phyloP scores from a whole-genome alignment of 805 yeast species.

The Candida taoyuanica region DNA sequence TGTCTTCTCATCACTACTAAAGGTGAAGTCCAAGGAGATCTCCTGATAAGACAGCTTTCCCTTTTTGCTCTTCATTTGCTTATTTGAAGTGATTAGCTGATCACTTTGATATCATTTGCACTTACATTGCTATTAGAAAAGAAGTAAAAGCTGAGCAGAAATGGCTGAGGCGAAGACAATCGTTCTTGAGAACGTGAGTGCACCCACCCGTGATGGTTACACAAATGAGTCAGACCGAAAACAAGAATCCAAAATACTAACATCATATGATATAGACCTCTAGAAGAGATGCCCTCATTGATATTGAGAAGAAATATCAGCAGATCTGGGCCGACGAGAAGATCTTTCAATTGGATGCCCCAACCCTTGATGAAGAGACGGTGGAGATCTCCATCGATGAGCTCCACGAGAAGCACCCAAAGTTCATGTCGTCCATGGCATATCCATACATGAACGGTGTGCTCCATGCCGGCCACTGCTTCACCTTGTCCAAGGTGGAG shows the following conservation, averaged over 20 bases:
- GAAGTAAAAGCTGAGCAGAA: conserved; percentile 1
- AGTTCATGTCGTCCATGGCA: conserved; percentile 79
- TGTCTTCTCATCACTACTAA: background rate
- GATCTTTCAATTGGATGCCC: conserved; percentile 85
- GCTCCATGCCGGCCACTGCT: conserved; percentile 95
- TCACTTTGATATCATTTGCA: background rate
- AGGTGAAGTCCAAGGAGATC: too few species aligned
- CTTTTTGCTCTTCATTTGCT: background rate
- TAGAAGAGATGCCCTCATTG: conserved; percentile 92
- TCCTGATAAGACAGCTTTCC: background rate
- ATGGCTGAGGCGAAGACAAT: conserved; percentile 32
- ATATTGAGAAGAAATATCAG: conserved; percentile 85
- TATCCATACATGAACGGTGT: conserved; percentile 99
- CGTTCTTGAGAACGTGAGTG: conserved; percentile 37
- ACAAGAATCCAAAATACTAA: background rate
- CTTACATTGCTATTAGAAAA: conserved; percentile 5
- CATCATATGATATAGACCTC: conserved; percentile 51
- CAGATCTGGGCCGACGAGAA: conserved; percentile 82
- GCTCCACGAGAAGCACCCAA: conserved; percentile 75
- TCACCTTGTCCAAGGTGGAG: conserved; percentile 91
- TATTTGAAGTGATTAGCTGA: background rate
- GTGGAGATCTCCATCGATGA: conserved; percentile 56
- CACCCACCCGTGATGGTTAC: background rate
- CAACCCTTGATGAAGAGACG: conserved; percentile 62
- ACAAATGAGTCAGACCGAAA: conserved; percentile 2